Conservation (phyloP, 495 filamentous ascomycete genomes). For the Lindgomyces ingoldianus region DNA sequence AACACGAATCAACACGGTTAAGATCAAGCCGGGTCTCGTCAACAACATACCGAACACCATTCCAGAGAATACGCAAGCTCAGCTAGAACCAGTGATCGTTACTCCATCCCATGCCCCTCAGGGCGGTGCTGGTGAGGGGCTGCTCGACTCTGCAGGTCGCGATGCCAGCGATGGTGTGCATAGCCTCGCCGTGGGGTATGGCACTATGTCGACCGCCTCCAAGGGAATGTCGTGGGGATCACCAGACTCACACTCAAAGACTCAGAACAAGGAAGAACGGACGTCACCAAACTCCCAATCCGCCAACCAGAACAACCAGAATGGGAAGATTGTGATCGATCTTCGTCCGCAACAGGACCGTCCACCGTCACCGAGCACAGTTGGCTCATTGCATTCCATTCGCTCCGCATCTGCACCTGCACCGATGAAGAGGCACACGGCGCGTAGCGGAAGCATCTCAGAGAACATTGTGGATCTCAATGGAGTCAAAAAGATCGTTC, state of each 20-base stretch:
- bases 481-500: conserved; percentile 80
- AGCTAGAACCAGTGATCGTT: conserved; percentile 2
- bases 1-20: conserved; percentile 85
- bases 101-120: conserved; percentile 39
- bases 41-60: conserved; percentile 27
- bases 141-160: conserved; percentile 54
- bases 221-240: conserved; percentile 36
- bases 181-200: conserved; percentile 66
- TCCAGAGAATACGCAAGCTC: conserved; percentile 14
- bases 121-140: conserved; percentile 56
- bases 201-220: conserved; percentile 49
- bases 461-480: conserved; percentile 66
- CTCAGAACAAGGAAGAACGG: too few relatives aligned
- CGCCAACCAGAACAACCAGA: conserved; percentile 8
- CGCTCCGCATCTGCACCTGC: conserved; percentile 1
- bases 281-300: conserved; percentile 20
- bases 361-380: conserved; percentile 24
- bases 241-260: background rate
- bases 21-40: conserved; percentile 72
- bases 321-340: conserved; percentile 13
- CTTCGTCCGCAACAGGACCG: background rate
- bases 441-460: conserved; percentile 76
- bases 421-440: conserved; percentile 52
- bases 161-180: conserved; percentile 70
- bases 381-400: conserved; percentile 32